Evolutionary conservation across 306 rosid genomes (phyloP).

Genomic region (Ammopiptanthus mongolicus): DNA sequence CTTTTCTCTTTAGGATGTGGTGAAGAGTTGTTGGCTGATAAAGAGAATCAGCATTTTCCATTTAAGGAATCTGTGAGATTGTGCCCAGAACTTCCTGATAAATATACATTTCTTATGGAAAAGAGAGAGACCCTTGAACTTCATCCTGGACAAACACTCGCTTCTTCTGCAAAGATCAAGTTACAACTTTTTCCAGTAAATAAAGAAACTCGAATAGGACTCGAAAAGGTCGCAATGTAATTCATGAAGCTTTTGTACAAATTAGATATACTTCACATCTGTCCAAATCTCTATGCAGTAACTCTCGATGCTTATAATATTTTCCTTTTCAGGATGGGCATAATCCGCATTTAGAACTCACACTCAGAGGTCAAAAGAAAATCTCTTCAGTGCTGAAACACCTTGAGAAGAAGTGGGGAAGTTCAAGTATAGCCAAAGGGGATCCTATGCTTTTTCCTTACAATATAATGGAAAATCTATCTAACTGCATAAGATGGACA

Average conservation of each 20-base stretch:
- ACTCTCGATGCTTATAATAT: conserved; percentile 11
- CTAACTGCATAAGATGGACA: conserved; percentile 63
- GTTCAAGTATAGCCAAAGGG: conserved; percentile 54
- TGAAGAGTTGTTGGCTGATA: conserved; percentile 27
- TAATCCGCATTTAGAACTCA: conserved; percentile 79
- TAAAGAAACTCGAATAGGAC: conserved; percentile 49
- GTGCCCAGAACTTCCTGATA: neutral
- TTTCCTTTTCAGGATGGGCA: conserved; percentile 58
- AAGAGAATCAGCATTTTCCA: conserved; percentile 21
- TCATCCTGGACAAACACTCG: conserved; percentile 29
- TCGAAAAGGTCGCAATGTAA: conserved; percentile 61
- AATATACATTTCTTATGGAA: conserved; percentile 13
- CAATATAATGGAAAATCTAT: conserved; percentile 21
- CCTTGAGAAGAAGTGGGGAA: conserved; percentile 77
- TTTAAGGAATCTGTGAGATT: conserved; percentile 22
- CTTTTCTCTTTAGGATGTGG: conserved; percentile 21
- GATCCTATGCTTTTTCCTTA: conserved; percentile 64
- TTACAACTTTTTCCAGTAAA: conserved; percentile 79
- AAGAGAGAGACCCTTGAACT: conserved; percentile 17
- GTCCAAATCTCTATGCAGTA: neutral
- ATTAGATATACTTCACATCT: conserved; percentile 9
- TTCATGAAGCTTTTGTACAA: conserved; percentile 25
- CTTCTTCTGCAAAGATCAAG: conserved; percentile 59
- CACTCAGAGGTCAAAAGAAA: conserved; percentile 64
- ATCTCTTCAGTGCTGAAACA: conserved; percentile 78